Percentiles rank a stretch among this genome's conserved stretches.
phyloP scores from a whole-genome alignment of 2,329 filamentous ascomycete species.

The Lasiodiplodia theobromae region DNA sequence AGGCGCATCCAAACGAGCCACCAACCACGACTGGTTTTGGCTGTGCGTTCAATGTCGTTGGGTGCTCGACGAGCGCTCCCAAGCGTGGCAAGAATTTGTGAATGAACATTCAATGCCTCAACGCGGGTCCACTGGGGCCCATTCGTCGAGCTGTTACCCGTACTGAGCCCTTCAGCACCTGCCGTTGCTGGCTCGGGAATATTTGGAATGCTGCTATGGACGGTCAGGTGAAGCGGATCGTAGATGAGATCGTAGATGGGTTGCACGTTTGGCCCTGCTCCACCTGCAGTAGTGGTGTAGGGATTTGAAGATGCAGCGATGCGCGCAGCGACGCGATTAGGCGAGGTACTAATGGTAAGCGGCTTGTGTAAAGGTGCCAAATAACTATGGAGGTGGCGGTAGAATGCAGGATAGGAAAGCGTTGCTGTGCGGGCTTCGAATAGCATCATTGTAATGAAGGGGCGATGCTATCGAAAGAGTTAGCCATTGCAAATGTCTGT shows the following conservation, averaged over 20 bases:
- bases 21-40: slow-evolving; percentile 70
- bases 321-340: slow-evolving; percentile 50
- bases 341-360: slow-evolving; percentile 52
- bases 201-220: slow-evolving; percentile 69
- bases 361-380: slow-evolving; percentile 56
- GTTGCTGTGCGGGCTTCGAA: slow-evolving; percentile 69
- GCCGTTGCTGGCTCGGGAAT: slow-evolving; percentile 63
- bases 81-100: slow-evolving; percentile 65
- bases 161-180: slow-evolving; percentile 46
- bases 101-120: slow-evolving; percentile 68
- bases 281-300: slow-evolving; percentile 36
- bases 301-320: slow-evolving; percentile 48
- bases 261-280: slow-evolving; percentile 40
- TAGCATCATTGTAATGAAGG: slow-evolving; percentile 80
- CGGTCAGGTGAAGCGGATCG: slow-evolving; percentile 64
- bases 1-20: slow-evolving; percentile 72
- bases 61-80: slow-evolving; percentile 53
- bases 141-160: slow-evolving; percentile 20
- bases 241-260: slow-evolving; percentile 68
- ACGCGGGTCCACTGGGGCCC: slow-evolving; percentile 57
- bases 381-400: slow-evolving; percentile 60
- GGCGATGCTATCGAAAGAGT: slow-evolving; percentile 56
- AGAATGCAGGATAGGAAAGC: slow-evolving; percentile 53
- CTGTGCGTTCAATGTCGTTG: slow-evolving; percentile 64
- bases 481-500: not conserved